Evolutionary conservation across 2,329 filamentous ascomycete genomes (phyloP), one percentile per base, ranked within the genome.

Genomic region (Aspergillus sp.): DNA sequence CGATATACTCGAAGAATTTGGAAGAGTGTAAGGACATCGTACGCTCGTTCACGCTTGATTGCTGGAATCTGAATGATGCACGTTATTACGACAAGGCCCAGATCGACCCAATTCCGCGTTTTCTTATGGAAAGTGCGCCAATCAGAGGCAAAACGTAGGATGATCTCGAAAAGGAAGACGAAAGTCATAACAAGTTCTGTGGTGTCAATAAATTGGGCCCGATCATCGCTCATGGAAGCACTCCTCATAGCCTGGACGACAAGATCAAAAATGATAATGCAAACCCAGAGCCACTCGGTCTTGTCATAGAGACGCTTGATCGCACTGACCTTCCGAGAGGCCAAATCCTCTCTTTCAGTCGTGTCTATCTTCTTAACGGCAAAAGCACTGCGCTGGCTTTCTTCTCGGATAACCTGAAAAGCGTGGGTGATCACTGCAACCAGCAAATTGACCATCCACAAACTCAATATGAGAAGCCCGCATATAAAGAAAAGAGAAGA

Each of bases 351-450:
- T 32, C 78, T 76, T 25, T 78, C 72, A 38, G 79, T 72, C n/a
- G 70, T 71, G 53, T 84, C 81, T 55, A 84, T 84, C 41, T 91
- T 85, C 59, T 92, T 86, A 12, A 87, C 87, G 4, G 92, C 93
- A 75, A 99, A 99, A 3, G 96, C 95, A 79, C 93, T 97, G 32
- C 90, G 88, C 76, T 90, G 93, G 78, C 92, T 96, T 74, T 99
- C 95, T 79, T 99, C 96, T 65, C 95, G 87, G 69, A 99, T 99
- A 66, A 99, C 91, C 74, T 99, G 95, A 72, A 99, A 99, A 1
- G 94, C 97, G 5, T 95, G 97, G 0, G 95, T 99, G 73, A 99
- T 99, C 70, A 99, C 95, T 3, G 95, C 95, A 71, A 99, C 96
- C 50, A 90, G 77, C 78, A 99, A 85, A 75, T 97, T 98, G 65